Percentiles rank a stretch among this genome's conserved stretches.
Conservation (phyloP, 441 rosid species). For the Populus tomentosa region DNA sequence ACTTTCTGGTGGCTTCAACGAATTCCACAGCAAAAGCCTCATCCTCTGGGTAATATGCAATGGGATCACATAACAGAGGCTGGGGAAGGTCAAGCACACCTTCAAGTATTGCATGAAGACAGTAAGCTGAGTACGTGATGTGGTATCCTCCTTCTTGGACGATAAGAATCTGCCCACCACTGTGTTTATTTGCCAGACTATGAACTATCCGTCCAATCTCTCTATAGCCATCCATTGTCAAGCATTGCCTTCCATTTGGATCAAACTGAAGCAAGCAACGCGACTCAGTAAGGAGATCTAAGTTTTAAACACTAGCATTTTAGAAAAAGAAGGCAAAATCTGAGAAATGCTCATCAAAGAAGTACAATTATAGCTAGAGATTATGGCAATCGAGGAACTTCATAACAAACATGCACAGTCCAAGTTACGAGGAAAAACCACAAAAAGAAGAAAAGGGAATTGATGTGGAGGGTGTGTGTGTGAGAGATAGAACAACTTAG, state of each 20-base stretch:
- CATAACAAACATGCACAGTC: neutral
- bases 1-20: conserved; percentile 45
- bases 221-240: conserved; percentile 79
- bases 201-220: conserved; percentile 54
- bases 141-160: conserved; percentile 98
- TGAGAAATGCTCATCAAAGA: neutral
- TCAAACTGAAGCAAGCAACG: conserved; percentile 51
- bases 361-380: neutral
- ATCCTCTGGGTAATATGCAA: conserved; percentile 75
- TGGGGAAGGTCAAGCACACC: conserved; percentile 62
- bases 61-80: conserved; percentile 52
- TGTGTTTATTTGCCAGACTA: conserved; percentile 40
- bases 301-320: neutral
- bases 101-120: conserved; percentile 84
- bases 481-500: neutral
- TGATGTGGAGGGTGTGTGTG: too few species aligned
- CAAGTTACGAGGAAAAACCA: neutral
- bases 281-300: neutral
- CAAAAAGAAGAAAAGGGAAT: neutral
- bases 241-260: conserved; percentile 86
- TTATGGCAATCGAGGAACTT: neutral
- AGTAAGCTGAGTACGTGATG: conserved; percentile 82
- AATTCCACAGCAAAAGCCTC: conserved; percentile 49
- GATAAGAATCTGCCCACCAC: conserved; percentile 61
- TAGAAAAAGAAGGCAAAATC: neutral